Evolutionary conservation across 2,329 filamentous ascomycete genomes (phyloP).

Genomic region (Chaetoscypha palmicola): DNA sequence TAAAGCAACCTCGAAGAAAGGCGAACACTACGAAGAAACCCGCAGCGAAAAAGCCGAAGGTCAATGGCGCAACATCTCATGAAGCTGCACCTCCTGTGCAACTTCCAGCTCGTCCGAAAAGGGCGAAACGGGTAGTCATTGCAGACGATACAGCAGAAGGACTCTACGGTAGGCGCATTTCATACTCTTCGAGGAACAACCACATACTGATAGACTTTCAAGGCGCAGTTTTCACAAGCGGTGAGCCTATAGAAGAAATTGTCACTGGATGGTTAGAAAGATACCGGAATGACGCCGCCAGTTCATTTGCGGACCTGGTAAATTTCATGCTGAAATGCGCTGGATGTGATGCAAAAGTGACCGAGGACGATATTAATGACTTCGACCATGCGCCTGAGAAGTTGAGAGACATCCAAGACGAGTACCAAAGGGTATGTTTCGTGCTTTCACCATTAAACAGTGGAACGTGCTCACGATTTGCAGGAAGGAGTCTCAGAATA

Average conservation of each 20-base stretch:
- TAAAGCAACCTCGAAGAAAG: slow-evolving; percentile 31
- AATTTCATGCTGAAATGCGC: slow-evolving; percentile 64
- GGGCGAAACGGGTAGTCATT: slow-evolving; percentile 39
- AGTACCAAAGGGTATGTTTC: slow-evolving; percentile 66
- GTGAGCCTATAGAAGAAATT: slow-evolving; percentile 48
- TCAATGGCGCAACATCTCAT: slow-evolving; percentile 51
- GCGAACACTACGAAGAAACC: slow-evolving; percentile 42
- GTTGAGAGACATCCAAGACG: slow-evolving; percentile 77
- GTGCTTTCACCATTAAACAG: not conserved
- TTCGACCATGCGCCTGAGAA: slow-evolving; percentile 77
- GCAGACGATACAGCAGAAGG: slow-evolving; percentile 29
- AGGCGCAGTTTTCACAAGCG: slow-evolving; percentile 60
- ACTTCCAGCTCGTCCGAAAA: slow-evolving; percentile 28
- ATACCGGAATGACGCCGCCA: slow-evolving; percentile 47
- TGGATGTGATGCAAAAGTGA: slow-evolving; percentile 74
- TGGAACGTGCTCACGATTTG: slow-evolving; percentile 6
- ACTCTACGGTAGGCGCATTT: slow-evolving; percentile 25
- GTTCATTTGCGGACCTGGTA: slow-evolving; percentile 54
- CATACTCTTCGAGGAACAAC: not conserved
- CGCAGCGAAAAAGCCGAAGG: slow-evolving; percentile 56
- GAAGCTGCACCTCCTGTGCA: slow-evolving; percentile 45
- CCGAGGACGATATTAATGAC: slow-evolving; percentile 78
- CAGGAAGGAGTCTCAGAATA: slow-evolving; percentile 80
- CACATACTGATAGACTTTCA: slow-evolving; percentile 20
- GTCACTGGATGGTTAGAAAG: slow-evolving; percentile 53